A percentile compares a stretch with the other conserved stretches of the same genome.
Conservation (phyloP, 2,329 filamentous ascomycete species). For the Talaromyces verruculosus region DNA sequence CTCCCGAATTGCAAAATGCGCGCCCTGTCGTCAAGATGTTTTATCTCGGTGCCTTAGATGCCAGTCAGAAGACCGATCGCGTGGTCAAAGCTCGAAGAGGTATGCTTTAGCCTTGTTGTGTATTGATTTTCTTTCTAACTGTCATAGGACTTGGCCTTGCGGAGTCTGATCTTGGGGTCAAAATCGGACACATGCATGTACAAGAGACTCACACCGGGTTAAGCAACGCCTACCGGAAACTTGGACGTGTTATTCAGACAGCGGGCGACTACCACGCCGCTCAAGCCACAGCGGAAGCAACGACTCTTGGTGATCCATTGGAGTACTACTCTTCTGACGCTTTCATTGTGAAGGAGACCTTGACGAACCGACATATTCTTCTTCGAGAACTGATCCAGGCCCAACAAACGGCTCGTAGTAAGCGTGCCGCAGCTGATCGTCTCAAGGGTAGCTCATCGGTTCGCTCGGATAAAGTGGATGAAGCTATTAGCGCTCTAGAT, state of each 20-base stretch:
- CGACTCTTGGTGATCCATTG: constrained; percentile 87
- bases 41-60: constrained; percentile 92
- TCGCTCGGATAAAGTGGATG: constrained; percentile 91
- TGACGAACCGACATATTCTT: constrained; percentile 96
- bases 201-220: constrained; percentile 90
- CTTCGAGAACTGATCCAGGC: constrained; percentile 90
- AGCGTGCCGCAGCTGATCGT: constrained; percentile 81
- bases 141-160: constrained; percentile 77
- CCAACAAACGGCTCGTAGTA: constrained; percentile 78
- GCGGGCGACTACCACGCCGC: constrained; percentile 94
- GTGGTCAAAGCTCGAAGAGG: constrained; percentile 89
- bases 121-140: constrained; percentile 8
- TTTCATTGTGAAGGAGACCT: constrained; percentile 95
- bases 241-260: constrained; percentile 89
- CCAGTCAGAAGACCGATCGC: constrained; percentile 94
- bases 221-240: constrained; percentile 86
- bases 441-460: constrained; percentile 85
- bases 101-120: constrained; percentile 45
- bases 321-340: constrained; percentile 94
- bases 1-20: constrained; percentile 86
- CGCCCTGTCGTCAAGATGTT: constrained; percentile 92
- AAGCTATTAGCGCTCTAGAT: constrained; percentile 87
- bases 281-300: constrained; percentile 93
- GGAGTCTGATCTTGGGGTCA: constrained; percentile 90
- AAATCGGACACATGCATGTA: constrained; percentile 79